Percentiles rank a stretch among this genome's conserved stretches.
Evolutionary conservation across 2,329 filamentous ascomycete genomes (phyloP).

Genomic region (Aureobasidium mangrovei): DNA sequence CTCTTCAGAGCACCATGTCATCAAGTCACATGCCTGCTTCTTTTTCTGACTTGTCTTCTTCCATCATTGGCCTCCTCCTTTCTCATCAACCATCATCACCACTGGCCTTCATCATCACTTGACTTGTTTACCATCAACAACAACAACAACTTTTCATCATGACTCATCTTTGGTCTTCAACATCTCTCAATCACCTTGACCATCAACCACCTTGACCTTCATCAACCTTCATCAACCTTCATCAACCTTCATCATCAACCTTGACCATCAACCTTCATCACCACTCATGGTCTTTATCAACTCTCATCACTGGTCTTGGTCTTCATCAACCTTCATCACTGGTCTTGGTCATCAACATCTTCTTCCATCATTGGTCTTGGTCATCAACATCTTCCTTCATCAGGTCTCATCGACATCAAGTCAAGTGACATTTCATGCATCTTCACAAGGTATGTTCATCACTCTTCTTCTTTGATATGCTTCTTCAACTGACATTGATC

Average conservation of each 20-base stretch:
- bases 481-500: neutral
- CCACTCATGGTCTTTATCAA: too few species aligned
- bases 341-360: neutral
- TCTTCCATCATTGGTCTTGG: neutral
- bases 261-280: neutral
- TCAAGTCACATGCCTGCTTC: neutral
- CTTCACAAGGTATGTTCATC: neutral
- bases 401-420: neutral
- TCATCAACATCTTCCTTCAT: neutral
- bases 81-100: neutral
- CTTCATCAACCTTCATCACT: neutral
- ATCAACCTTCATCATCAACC: neutral
- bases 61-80: neutral
- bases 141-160: neutral
- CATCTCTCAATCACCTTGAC: neutral
- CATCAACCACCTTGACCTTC: neutral
- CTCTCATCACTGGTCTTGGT: too few species aligned
- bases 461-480: neutral
- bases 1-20: neutral
- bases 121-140: constrained; percentile 7
- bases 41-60: neutral
- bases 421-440: neutral
- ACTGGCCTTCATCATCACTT: neutral
- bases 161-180: neutral
- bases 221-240: neutral